These are phyloP conservation scores for Botrytis cinerea DNA, from an alignment of 2,329 filamentous ascomycete species.

Conservation along the genomic window DNA sequence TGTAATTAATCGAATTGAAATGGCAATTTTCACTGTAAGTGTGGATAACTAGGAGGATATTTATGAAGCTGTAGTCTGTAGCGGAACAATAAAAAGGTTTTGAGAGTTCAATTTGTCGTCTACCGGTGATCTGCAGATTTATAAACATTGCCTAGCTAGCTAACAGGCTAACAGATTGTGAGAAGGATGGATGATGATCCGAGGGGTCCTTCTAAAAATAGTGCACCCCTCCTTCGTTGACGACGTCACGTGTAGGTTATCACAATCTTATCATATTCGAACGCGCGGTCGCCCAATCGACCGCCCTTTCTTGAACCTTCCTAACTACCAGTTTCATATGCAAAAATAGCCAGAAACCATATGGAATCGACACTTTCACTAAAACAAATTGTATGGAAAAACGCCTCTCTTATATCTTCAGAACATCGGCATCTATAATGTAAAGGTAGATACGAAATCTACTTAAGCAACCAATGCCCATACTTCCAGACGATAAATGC, in stretches of 20 bases:
- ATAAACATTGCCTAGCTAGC: neutral
- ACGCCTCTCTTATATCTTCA: neutral
- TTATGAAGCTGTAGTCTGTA: neutral
- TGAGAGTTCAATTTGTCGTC: neutral
- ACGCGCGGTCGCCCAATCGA: conserved; percentile 1
- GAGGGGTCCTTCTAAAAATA: conserved; percentile 9
- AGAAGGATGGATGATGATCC: neutral
- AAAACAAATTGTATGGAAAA: neutral
- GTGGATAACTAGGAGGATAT: neutral
- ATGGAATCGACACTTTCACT: neutral
- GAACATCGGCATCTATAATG: conserved; percentile 25
- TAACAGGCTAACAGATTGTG: neutral
- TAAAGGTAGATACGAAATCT: conserved; percentile 26
- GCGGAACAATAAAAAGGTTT: neutral
- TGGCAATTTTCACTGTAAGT: neutral
- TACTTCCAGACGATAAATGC: conserved; percentile 39
- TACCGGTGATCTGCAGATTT: neutral
- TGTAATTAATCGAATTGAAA: conserved; percentile 19
- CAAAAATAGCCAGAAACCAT: conserved; percentile 11
- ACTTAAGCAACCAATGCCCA: conserved; percentile 35
- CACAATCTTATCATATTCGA: conserved; percentile 22
- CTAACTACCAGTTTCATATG: conserved; percentile 17
- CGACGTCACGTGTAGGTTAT: conserved; percentile 21
- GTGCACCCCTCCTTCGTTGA: conserved; percentile 14
- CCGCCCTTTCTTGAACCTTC: conserved; percentile 2